Base-by-base conservation (phyloP, 2,329 filamentous ascomycete species). In the Dactylellina cionopaga region DNA sequence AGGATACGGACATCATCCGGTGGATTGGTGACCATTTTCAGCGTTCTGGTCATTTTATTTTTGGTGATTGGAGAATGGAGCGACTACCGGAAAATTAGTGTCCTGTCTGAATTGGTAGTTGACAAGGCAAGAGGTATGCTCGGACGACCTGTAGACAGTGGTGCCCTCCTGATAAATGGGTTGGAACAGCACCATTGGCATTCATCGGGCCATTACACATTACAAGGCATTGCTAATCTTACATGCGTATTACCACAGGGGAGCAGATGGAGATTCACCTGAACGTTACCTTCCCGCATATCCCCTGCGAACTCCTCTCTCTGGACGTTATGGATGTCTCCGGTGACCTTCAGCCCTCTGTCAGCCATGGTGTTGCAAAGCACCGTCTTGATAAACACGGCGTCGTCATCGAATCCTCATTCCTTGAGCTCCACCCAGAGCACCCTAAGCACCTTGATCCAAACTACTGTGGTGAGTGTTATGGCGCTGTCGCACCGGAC, bases 311-410 rank as follows among this genome's bases (percentile, higher is more conserved):
- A 81, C 88, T 99, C 55, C 85, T 98, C 76, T 97, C 95, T 10
- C 89, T 99, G 77, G 95, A 99, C 80, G 94, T 99, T 64, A 99
- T 99, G 95, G 95, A 99, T 82, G 94, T 98, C 24, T 96, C 92
- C 19, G 95, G 95, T 75, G 95, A 99, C 81, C 90, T 97, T 79
- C 95, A 99, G 81, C 91, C 93, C 77, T 95, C 94, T 56, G 91
- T 99, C 68, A 89, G 92, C 80, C 92, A 97, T 79, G 95, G 95
- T 46, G 88, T 99, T 74, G 91, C 88, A 82, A 98, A 97, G 83
- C 90, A 97, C 74, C 89, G 95, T 74, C 85, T 99, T 74, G 84
- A 86, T 74, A 84, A 92, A 22, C 84, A 85, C 76, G 83, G 83
- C 43, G 29, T 5, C 2, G 13, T 71, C 27, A 51, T 71, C 37